Conservation (phyloP, 345 rosid species). For the Pistacia atlantica region DNA sequence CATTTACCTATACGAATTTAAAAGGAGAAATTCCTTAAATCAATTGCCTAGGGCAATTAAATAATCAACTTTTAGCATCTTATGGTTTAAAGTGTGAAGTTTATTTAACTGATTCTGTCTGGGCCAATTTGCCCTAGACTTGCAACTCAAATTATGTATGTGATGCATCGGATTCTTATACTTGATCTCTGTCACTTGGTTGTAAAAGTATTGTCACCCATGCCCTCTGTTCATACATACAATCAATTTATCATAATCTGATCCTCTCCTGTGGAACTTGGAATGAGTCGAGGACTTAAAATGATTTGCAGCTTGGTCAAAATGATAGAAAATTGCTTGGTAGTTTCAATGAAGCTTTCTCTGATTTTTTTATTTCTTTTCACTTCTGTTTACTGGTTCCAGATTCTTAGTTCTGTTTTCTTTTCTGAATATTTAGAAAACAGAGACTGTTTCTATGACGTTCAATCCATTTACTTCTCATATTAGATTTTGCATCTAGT, state of each 20-base stretch:
- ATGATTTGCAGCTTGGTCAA: background rate
- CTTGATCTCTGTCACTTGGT: background rate
- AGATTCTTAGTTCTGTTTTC: background rate
- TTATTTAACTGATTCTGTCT: background rate
- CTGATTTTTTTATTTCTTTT: background rate
- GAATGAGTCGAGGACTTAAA: background rate
- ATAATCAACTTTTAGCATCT: background rate
- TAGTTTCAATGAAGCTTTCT: background rate
- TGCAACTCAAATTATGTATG: background rate
- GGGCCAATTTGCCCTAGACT: background rate
- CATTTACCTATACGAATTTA: background rate
- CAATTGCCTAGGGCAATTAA: background rate
- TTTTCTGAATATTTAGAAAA: background rate
- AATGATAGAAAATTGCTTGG: background rate
- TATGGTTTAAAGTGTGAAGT: background rate
- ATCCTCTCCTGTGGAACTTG: background rate
- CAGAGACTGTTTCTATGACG: background rate
- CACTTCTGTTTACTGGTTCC: background rate
- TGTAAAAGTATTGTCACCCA: background rate
- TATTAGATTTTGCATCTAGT: background rate
- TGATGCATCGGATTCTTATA: background rate
- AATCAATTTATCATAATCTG: background rate
- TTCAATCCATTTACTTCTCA: background rate
- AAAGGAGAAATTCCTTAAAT: background rate
- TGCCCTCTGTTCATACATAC: background rate